These are phyloP conservation scores for Suillus occidentalis DNA, from an alignment of 768 basidiomycete species.

Conservation along the genomic window DNA sequence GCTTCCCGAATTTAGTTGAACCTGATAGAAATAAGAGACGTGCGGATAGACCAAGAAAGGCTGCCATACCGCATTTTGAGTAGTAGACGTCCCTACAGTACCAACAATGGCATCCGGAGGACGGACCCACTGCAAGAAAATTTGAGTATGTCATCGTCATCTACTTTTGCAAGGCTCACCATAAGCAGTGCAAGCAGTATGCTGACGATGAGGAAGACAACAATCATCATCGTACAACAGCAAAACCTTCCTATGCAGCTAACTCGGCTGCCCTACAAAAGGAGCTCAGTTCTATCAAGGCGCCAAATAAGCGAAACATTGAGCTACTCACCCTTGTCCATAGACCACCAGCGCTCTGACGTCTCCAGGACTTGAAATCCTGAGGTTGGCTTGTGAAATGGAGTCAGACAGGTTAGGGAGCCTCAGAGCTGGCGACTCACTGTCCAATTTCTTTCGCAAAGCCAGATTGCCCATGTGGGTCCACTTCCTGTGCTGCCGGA, in stretches of 20 bases:
- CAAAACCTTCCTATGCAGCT: slow-evolving; percentile 68
- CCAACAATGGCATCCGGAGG: slow-evolving; percentile 71
- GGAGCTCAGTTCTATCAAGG: neutral
- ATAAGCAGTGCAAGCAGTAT: slow-evolving; percentile 66
- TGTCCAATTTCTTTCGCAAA: slow-evolving; percentile 29
- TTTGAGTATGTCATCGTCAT: slow-evolving; percentile 6
- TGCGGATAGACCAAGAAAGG: neutral
- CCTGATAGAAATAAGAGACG: slow-evolving; percentile 21
- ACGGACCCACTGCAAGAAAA: slow-evolving; percentile 60
- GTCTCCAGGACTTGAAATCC: slow-evolving; percentile 51
- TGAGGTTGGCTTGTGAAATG: slow-evolving; percentile 16
- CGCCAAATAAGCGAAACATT: neutral
- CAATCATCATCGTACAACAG: slow-evolving; percentile 71
- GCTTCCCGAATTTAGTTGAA: slow-evolving; percentile 42
- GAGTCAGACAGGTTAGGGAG: slow-evolving; percentile 10
- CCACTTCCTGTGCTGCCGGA: slow-evolving; percentile 30
- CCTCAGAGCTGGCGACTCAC: neutral
- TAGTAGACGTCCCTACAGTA: slow-evolving; percentile 37
- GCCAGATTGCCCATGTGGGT: slow-evolving; percentile 43
- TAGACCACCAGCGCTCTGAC: slow-evolving; percentile 58
- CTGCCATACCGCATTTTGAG: slow-evolving; percentile 46
- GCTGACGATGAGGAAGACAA: slow-evolving; percentile 62
- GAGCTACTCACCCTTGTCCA: slow-evolving; percentile 59
- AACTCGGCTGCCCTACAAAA: slow-evolving; percentile 54
- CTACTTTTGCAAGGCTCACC: slow-evolving; percentile 42